These are phyloP conservation scores for Nannochloris sp. DNA, from an alignment of 139 green algal species.

Conservation along the genomic window DNA sequence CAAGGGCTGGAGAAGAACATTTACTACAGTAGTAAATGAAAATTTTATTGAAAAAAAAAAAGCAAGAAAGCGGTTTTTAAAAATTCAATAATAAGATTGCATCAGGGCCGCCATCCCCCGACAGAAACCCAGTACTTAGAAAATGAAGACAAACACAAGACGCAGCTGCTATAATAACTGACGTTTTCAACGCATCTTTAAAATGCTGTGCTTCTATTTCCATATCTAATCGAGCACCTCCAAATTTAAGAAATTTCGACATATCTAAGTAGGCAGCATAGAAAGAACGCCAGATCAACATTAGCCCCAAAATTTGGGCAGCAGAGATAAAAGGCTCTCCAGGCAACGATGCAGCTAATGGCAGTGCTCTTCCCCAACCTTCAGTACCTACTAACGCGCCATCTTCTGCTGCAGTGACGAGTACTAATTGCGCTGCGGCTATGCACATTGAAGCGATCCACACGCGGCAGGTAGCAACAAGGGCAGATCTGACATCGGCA, in stretches of 20 bases:
- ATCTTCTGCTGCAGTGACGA: conserved; percentile 59
- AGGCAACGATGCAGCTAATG: conserved; percentile 49
- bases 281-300: conserved; percentile 58
- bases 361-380: conserved; percentile 42
- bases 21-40: too few species aligned
- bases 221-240: conserved; percentile 6
- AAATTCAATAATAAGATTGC: too few species aligned
- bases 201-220: conserved; percentile 26
- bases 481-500: conserved; percentile 30
- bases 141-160: conserved; percentile 23
- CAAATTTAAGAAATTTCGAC: conserved; percentile 23
- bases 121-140: too few species aligned
- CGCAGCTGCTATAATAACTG: conserved; percentile 22
- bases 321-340: conserved; percentile 61
- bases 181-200: conserved; percentile 23
- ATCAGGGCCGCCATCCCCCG: too few species aligned
- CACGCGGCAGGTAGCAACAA: conserved; percentile 30
- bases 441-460: conserved; percentile 63
- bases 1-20: too few species aligned
- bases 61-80: too few species aligned
- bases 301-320: conserved; percentile 56
- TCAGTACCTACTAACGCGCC: conserved; percentile 31
- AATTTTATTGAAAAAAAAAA: too few species aligned
- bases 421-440: conserved; percentile 60
- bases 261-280: conserved; percentile 61